Base-by-base conservation (phyloP, 1,284 basidiomycete genomes). In the Melanopsichium pennsylvanicum region DNA sequence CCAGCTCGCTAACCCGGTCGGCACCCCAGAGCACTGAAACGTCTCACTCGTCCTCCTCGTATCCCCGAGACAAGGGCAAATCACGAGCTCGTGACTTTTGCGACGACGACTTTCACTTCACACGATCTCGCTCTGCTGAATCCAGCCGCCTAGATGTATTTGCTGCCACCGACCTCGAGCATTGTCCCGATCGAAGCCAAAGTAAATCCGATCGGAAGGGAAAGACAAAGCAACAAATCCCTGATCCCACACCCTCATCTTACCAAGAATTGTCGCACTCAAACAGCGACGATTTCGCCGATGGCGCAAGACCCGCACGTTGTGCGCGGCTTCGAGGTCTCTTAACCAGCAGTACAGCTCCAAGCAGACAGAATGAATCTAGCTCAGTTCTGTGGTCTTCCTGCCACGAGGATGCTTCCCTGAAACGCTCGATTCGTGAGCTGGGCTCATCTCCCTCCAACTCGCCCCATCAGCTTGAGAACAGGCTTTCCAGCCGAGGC, bases 391-490 rank as follows among this genome's bases (percentile, higher is more conserved):
- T 11, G 15, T 4, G 21, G 22, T n/a, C 41, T 9, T 29, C 39
- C 11, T 27, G 19, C 11, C 36, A 46, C 43, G 39, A 54, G 5
- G 41, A 48, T 19, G 23, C 16, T 22, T 54, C 58, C 5, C 48
- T 52, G 29, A 63, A 63, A 31, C 60, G 60, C 3, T 44, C 52
- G 2, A 51, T 63, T 8, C 52, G 54, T 22, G 48, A 57, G 25
- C 32, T 56, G n/a, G 54, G 47, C 23, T 62, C 60, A n/a, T 62
- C 60, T 1, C 60, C 60, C 13, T 35, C 48, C 7, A 44, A 21
- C 44, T 63, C 60, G 11, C 60, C 60, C 27, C 39, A 39, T 2
- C 60, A 52, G 18, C 44, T 26, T 3, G n/a, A 35, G 2, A 22
- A 19, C 11, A 12, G 21, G 16, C 52, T 52, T 16, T 48, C 39